Base-by-base conservation (phyloP, 2,329 filamentous ascomycete species). In the Chalara sp. region DNA sequence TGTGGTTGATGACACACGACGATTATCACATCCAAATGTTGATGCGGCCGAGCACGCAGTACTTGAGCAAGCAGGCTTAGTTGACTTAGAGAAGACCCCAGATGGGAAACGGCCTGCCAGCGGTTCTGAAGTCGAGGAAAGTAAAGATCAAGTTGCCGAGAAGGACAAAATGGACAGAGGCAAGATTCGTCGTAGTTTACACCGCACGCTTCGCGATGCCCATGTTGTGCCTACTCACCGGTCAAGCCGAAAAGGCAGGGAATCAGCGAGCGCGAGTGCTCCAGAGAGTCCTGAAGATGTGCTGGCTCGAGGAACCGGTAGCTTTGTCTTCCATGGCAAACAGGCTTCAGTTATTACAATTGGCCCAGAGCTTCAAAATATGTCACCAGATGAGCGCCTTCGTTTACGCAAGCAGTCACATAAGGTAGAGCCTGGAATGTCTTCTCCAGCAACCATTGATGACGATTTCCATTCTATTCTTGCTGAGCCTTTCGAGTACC, bases 311-410 rank as follows among this genome's bases (percentile, higher is more conserved):
- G 86, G 86, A 10, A 82, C 87, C 10, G 89, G 89, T 5, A 95
- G 89, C 61, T 99, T 99, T 67, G 95, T 93, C 4, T 84, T 99
- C 4, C 93, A 99, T 63, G 92, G 93, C 54, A 99, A 97, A 73
- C 97, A 99, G 69, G 93, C 93, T 3, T 96, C 90, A 1, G 88
- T 99, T 50, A 89, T 99, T 59, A 95, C 89, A n/a, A 95, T 99
- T 65, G 90, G 91, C 6, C 83, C 84, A n/a, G 92, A 96, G 60
- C 84, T 96, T 72, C 85, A 92, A 62, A 85, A 79, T 53, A 81
- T 91, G 69, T 78, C 84, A 1, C 77, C 82, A 0, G 87, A 92
- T 54, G 86, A 91, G 62, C 81, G 84, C 37, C 70, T 89, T 41
- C 80, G 83, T 51, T 72, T 84, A 46, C 78, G 83, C 49, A 87